Conservation (phyloP, 257 asterid genomes). For the Jacaranda copaia region DNA sequence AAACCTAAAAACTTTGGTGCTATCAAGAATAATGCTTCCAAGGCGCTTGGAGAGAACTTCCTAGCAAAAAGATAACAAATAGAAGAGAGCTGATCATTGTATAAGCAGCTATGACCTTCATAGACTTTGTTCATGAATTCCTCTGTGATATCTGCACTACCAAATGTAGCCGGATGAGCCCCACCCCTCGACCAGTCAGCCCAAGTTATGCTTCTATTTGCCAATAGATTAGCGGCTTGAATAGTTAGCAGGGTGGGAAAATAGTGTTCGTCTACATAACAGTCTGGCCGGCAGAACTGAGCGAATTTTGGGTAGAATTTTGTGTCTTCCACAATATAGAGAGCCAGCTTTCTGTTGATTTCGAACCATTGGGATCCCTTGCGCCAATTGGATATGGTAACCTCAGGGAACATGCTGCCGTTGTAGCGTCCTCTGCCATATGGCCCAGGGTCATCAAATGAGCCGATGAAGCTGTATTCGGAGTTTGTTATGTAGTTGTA, state of each 20-base stretch:
- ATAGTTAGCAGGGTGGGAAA: slow-evolving; percentile 44
- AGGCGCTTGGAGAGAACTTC: slow-evolving; percentile 47
- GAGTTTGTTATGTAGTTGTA: slow-evolving; percentile 42
- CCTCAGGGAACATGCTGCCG: slow-evolving; percentile 45
- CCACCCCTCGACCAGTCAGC: slow-evolving; percentile 57
- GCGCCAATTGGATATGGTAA: slow-evolving; percentile 44
- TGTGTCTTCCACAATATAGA: slow-evolving; percentile 38
- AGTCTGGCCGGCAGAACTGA: slow-evolving; percentile 44
- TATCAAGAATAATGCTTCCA: slow-evolving; percentile 36
- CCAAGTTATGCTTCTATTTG: slow-evolving; percentile 47
- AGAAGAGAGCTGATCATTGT: slow-evolving; percentile 37
- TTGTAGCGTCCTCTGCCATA: slow-evolving; percentile 55
- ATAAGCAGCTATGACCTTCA: slow-evolving; percentile 32
- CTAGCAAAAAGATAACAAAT: slow-evolving; percentile 47
- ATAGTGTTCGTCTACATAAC: slow-evolving; percentile 50
- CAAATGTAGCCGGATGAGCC: slow-evolving; percentile 47
- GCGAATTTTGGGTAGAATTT: slow-evolving; percentile 43
- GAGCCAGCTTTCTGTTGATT: slow-evolving; percentile 47
- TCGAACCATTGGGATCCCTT: slow-evolving; percentile 59
- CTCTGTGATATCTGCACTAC: slow-evolving; percentile 38
- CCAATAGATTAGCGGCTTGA: slow-evolving; percentile 36
- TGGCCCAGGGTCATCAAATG: slow-evolving; percentile 46
- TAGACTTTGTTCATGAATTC: slow-evolving; percentile 37
- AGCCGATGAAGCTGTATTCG: slow-evolving; percentile 39
- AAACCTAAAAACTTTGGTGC: slow-evolving; percentile 45